Evolutionary conservation across 208 protist genomes (phyloP).

Genomic region (Phytomonas francai): DNA sequence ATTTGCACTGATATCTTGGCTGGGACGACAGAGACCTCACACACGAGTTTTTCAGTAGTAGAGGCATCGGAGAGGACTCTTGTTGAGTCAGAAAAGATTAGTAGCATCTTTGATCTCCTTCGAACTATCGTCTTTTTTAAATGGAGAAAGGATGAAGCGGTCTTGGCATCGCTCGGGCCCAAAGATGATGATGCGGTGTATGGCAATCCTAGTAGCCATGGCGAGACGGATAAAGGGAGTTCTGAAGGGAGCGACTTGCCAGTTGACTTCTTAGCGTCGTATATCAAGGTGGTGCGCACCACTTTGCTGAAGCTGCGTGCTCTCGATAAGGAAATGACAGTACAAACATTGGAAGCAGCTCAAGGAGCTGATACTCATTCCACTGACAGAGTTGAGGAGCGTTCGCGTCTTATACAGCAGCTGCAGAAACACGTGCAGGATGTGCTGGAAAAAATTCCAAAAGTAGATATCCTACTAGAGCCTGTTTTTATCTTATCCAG

Average conservation of each 20-base stretch:
- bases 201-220: not conserved
- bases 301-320: not conserved
- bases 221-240: not conserved
- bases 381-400: not conserved
- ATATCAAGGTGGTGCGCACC: not conserved
- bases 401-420: not conserved
- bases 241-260: not conserved
- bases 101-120: slow-evolving; percentile 7
- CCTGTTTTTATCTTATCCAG: not conserved
- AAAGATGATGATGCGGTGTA: not conserved
- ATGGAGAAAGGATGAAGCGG: slow-evolving; percentile 24
- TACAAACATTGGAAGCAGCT: not conserved
- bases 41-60: not conserved
- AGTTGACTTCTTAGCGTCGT: not conserved
- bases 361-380: not conserved
- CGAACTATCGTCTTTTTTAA: slow-evolving; percentile 27
- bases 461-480: not conserved
- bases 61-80: not conserved
- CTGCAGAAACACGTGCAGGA: not conserved
- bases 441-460: not conserved
- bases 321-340: not conserved
- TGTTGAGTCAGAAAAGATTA: not conserved
- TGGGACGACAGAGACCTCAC: not conserved
- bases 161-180: not conserved
- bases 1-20: not conserved